These are phyloP conservation scores for Ogataea dorogensis DNA, from an alignment of 805 yeast genomes.

Conservation along the genomic window DNA sequence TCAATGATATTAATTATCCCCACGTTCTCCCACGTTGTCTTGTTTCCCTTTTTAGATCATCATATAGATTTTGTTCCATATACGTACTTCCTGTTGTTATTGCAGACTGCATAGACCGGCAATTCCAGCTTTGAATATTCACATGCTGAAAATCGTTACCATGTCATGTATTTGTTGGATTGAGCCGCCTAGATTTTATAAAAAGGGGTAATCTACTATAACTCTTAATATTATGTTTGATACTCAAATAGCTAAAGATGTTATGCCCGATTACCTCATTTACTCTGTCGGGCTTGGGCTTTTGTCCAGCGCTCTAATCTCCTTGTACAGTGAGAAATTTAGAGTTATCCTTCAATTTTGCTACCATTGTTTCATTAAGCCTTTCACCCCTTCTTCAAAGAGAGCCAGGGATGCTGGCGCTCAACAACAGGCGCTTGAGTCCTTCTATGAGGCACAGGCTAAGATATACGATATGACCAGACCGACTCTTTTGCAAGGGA, in stretches of 20 bases:
- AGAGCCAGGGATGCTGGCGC: constrained; percentile 29
- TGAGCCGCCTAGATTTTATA: not conserved
- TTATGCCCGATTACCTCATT: not conserved
- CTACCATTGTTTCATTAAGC: constrained; percentile 59
- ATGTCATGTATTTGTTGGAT: constrained; percentile 5
- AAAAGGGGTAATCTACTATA: constrained; percentile 1
- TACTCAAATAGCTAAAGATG: constrained; percentile 1
- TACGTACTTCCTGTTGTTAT: constrained; percentile 1
- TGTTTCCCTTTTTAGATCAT: constrained; percentile 3
- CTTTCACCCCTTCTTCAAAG: constrained; percentile 41
- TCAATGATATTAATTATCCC: too few species aligned
- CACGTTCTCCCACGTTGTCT: constrained; percentile 5
- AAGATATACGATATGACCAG: constrained; percentile 74
- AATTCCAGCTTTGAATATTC: too few species aligned
- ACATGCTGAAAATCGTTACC: not conserved
- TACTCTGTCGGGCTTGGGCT: constrained; percentile 6
- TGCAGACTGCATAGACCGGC: too few species aligned
- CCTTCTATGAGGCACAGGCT: constrained; percentile 75
- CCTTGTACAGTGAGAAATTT: constrained; percentile 12
- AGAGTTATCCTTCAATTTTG: constrained; percentile 31
- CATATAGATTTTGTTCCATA: constrained; percentile 3
- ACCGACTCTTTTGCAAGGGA: constrained; percentile 62
- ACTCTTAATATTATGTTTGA: constrained; percentile 1
- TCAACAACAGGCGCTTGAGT: constrained; percentile 64
- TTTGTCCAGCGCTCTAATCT: constrained; percentile 3